Conservation (phyloP, 73 alveolate genomes). For the Paramecium primaurelia region DNA sequence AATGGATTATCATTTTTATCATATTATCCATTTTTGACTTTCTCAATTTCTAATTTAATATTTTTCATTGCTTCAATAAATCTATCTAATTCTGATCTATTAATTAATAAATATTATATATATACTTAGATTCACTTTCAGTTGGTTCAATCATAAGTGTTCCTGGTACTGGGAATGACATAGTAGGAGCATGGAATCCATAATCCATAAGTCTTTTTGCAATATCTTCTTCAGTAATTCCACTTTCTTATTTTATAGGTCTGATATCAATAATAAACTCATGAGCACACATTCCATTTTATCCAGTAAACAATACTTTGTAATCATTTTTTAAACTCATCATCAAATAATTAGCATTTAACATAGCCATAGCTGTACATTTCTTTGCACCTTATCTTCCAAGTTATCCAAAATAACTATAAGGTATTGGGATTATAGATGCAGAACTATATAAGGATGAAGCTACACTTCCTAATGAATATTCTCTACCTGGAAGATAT, state of each 20-base stretch:
- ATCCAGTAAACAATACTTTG: conserved; percentile 71
- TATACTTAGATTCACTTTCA: conserved; percentile 77
- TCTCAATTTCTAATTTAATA: conserved; percentile 90
- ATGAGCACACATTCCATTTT: conserved; percentile 78
- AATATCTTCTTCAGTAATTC: conserved; percentile 78
- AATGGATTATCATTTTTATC: conserved; percentile 75
- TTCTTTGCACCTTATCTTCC: conserved; percentile 57
- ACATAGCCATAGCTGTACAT: conserved; percentile 72
- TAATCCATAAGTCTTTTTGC: conserved; percentile 96
- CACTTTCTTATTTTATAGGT: conserved; percentile 63
- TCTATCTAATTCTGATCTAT: conserved; percentile 89
- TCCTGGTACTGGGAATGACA: conserved; percentile 94
- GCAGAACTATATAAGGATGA: conserved; percentile 82
- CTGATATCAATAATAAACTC: conserved; percentile 82
- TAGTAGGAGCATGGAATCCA: conserved; percentile 98
- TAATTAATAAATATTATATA: background rate
- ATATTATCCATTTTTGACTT: conserved; percentile 81
- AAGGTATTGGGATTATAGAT: conserved; percentile 72
- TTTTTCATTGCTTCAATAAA: conserved; percentile 87
- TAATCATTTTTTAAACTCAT: conserved; percentile 76
- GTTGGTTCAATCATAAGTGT: conserved; percentile 96
- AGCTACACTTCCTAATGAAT: conserved; percentile 63
- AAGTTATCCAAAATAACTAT: conserved; percentile 48
- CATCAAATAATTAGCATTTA: conserved; percentile 93
- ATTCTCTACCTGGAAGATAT: conserved; percentile 74